A percentile compares a stretch with the other conserved stretches of the same genome.
These are phyloP conservation scores for Metschnikowia chrysomelidarum DNA, from an alignment of 805 yeast genomes.

Conservation along the genomic window DNA sequence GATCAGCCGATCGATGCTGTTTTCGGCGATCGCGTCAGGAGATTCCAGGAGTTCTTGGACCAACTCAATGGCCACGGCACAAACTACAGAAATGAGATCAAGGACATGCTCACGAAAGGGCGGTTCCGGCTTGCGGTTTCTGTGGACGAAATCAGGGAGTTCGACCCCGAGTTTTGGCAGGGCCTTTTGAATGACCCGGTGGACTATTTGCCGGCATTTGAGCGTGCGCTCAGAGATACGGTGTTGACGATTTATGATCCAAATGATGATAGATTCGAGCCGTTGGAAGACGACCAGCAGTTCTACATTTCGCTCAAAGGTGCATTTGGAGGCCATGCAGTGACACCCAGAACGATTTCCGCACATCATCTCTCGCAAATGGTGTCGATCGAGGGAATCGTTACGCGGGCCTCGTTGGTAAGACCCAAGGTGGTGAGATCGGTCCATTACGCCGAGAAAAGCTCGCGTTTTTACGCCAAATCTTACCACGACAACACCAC, in stretches of 20 bases:
- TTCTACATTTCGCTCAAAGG: slow-evolving; percentile 83
- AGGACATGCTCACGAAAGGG: slow-evolving; percentile 67
- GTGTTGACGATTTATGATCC: slow-evolving; percentile 72
- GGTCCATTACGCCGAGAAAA: slow-evolving; percentile 86
- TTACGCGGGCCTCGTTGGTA: slow-evolving; percentile 88
- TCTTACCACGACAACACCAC: slow-evolving; percentile 93
- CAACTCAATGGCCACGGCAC: slow-evolving; percentile 49
- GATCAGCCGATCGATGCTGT: slow-evolving; percentile 44
- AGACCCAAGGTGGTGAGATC: slow-evolving; percentile 90
- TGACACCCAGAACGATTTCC: slow-evolving; percentile 84
- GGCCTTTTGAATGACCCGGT: slow-evolving; percentile 78
- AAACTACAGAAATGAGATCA: slow-evolving; percentile 67
- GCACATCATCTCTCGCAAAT: slow-evolving; percentile 75
- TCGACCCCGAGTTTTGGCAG: slow-evolving; percentile 72
- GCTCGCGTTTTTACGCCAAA: slow-evolving; percentile 82
- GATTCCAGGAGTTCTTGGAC: slow-evolving; percentile 84
- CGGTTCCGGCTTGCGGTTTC: slow-evolving; percentile 68
- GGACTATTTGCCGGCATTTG: slow-evolving; percentile 85
- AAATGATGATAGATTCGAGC: slow-evolving; percentile 48
- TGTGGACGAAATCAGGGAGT: slow-evolving; percentile 84
- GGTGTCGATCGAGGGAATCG: slow-evolving; percentile 92
- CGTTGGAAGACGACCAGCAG: slow-evolving; percentile 57
- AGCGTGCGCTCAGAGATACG: slow-evolving; percentile 78
- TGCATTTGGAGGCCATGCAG: slow-evolving; percentile 83
- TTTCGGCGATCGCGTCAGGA: slow-evolving; percentile 80